Evolutionary conservation across 1,284 basidiomycete genomes (phyloP), one percentile per base, ranked within the genome.

Genomic region (Peniophora sp.): DNA sequence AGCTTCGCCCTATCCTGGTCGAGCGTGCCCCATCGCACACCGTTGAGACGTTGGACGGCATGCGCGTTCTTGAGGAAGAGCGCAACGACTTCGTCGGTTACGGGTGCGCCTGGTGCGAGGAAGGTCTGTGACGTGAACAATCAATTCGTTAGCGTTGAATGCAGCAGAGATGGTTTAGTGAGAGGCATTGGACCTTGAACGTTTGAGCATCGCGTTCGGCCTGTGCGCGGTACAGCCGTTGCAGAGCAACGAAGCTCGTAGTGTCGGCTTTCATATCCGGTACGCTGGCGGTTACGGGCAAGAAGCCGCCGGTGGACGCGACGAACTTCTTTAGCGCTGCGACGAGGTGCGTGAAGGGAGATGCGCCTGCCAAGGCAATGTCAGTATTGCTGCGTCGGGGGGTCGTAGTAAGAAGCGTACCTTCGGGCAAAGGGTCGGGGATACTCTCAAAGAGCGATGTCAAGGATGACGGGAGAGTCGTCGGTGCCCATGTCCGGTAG

Each of bases 201-300:
- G 54, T 54, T 55, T 63, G 69, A 57, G 86, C 83, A 62, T 95
- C 93, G 47, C 81, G 75, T 34, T 81, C 75, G 1, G 90, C 82
- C 51, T 81, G 79, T 3, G 69, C 62, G 57, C 85, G 85, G 70
- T 94, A 96, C 52, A 93, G 62, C 24, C 72, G 79, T 62, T 94
- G 91, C 22, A 96, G 71, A 34, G 79, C 74, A 45, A 94, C 83
- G 64, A 97, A 99, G 51, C 79, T 80, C 36, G 72, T 65, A 0
- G 95, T 97, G 57, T 88, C 88, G 3, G 95, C 85, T 65, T 97
- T 96, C 91, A 99, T 97, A 68, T 99, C 96, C 0, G 96, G 96
- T 1, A 99, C 72, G 0, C 90, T 79, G 2, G 81, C 72, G 0
- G 78, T 74, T 14, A 85, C 68, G 0, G 85, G 85, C 14, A 70